A percentile compares a stretch with the other conserved stretches of the same genome.
Evolutionary conservation across 352 stramenopile species (phyloP).

Genomic region (Pythium phragmitis): DNA sequence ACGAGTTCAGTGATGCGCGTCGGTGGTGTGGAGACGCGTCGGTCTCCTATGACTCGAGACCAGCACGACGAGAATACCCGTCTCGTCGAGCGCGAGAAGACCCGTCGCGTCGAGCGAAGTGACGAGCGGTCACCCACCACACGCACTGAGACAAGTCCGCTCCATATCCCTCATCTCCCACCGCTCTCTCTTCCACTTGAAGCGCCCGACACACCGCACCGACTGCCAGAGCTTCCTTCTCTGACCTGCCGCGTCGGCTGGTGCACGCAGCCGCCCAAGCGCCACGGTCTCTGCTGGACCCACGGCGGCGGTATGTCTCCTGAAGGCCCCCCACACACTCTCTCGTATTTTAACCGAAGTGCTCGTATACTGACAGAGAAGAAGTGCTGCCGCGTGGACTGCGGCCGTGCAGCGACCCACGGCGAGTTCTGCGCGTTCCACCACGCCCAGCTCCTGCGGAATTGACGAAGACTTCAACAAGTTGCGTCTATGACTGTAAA

Average conservation of each 20-base stretch:
- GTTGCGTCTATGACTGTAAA: conserved; percentile 12
- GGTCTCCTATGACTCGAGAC: background rate
- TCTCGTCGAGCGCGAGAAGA: background rate
- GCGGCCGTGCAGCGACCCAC: conserved; percentile 25
- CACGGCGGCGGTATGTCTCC: conserved; percentile 40
- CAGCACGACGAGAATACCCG: background rate
- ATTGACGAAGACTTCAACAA: background rate
- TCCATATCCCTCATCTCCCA: background rate
- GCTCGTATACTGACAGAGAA: conserved; percentile 28
- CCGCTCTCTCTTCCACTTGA: background rate
- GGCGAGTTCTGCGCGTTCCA: conserved; percentile 57
- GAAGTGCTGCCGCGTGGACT: conserved; percentile 43
- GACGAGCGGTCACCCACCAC: background rate
- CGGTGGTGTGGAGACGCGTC: background rate
- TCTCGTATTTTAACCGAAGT: background rate
- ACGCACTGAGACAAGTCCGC: background rate
- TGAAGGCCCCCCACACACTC: too few relatives aligned
- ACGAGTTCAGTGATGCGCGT: background rate
- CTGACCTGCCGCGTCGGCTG: conserved; percentile 41
- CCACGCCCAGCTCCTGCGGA: conserved; percentile 8
- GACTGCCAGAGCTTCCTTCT: background rate
- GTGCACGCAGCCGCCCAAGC: conserved; percentile 42
- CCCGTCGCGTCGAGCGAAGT: background rate
- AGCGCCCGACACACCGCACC: background rate
- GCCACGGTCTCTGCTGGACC: conserved; percentile 50